Conservation (phyloP, 2,329 filamentous ascomycete species). For the Sclerotinia minor region DNA sequence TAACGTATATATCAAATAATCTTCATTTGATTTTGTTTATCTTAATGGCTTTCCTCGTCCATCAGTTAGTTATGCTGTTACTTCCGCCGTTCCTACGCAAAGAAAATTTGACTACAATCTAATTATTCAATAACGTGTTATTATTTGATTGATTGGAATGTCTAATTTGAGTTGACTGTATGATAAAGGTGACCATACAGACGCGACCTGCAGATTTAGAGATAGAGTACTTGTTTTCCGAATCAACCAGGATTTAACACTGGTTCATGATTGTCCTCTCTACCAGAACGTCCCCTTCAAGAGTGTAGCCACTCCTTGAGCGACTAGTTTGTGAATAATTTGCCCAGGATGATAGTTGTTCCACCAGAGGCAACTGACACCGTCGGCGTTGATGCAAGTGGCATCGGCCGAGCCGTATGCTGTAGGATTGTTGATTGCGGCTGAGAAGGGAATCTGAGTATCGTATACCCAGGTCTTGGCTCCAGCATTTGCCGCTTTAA, state of each 20-base stretch:
- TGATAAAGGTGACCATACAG: too few relatives aligned
- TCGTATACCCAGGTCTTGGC: background rate
- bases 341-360: conserved; percentile 5
- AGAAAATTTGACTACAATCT: too few relatives aligned
- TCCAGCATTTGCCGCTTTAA: conserved; percentile 1
- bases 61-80: too few relatives aligned
- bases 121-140: too few relatives aligned
- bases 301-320: background rate
- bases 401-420: conserved; percentile 2
- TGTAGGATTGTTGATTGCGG: background rate
- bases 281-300: conserved; percentile 2
- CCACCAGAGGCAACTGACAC: conserved; percentile 12
- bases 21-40: too few relatives aligned
- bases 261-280: background rate
- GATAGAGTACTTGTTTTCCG: background rate
- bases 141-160: too few relatives aligned
- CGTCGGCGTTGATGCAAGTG: conserved; percentile 1
- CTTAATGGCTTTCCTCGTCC: too few relatives aligned
- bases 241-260: background rate
- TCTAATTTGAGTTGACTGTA: too few relatives aligned
- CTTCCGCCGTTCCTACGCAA: too few relatives aligned
- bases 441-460: background rate
- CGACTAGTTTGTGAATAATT: background rate
- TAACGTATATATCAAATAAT: conserved; percentile 34
- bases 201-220: too few relatives aligned